Evolutionary conservation across 2,329 filamentous ascomycete genomes (phyloP), one percentile per base, ranked within the genome.

Genomic region (Colletotrichum lentis): DNA sequence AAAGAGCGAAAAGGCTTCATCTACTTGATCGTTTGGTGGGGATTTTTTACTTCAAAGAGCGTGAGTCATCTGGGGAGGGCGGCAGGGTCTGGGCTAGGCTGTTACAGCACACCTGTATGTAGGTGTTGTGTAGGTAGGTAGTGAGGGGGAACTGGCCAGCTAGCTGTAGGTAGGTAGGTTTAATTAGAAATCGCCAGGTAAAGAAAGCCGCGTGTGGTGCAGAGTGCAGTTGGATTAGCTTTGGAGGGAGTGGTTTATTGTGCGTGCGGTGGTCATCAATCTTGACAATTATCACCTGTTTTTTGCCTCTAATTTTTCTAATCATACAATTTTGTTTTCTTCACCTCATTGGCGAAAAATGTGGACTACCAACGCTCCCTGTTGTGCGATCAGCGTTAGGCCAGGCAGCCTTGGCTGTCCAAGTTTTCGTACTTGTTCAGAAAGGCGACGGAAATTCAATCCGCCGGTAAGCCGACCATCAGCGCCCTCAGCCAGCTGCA

Each of bases 1-100:
- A 52, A 39, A 62, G 57, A 65, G 49, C 62, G 69, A 67, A 71
- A 67, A 54, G 64, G 67, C 67, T 70, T 71, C 69, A 71, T 71
- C 61, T 61, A 65, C 46, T 60, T 50, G 59, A 31, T 57, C 44
- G 44, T 66, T 55, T 67, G 67, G 67, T 69, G 69, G 69, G 62
- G 59, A 52, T 52, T 49, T 61, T 44, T 60, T 39, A 47, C 31
- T 58, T 56, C 27, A 47, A 31, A 57, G 62, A 59, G 47, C 68
- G 59, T 71, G 69, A 71, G 66, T 71, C 69, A 71, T 67, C 68
- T 54, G 37, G 68, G 57, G 49, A 31, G 35, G 58, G 49, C 22
- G 31, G 31, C 31, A 35, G 31, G 31, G 31, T 49, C 52, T 49
- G n/a, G 52, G 31, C 20, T 7, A 39, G 31, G 56, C 8, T 37